Conservation (phyloP, 495 filamentous ascomycete genomes). For the Tuber melanosporum region DNA sequence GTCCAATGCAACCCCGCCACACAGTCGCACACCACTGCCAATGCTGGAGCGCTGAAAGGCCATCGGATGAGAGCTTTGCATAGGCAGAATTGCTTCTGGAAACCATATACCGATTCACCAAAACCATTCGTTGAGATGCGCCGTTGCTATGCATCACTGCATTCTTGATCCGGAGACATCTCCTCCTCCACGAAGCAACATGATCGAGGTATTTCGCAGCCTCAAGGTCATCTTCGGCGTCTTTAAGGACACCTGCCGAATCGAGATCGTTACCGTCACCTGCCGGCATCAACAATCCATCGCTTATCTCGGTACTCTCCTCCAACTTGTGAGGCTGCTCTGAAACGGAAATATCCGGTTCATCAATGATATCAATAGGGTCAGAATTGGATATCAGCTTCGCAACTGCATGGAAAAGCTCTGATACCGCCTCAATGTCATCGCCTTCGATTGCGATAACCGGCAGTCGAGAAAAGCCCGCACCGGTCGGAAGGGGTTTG, state of each 20-base stretch:
- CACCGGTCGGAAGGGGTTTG: conserved; percentile 32
- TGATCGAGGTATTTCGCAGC: conserved; percentile 30
- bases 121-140: conserved; percentile 46
- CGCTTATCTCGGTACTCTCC: neutral
- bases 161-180: conserved; percentile 33
- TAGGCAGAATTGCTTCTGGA: conserved; percentile 70
- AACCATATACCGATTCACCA: conserved; percentile 49
- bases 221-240: conserved; percentile 23
- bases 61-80: conserved; percentile 61
- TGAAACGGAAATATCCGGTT: conserved; percentile 22
- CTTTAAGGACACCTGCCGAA: conserved; percentile 8
- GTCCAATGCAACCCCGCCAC: conserved; percentile 79
- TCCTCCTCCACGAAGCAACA: conserved; percentile 34
- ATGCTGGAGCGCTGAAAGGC: conserved; percentile 76
- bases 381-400: conserved; percentile 30
- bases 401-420: conserved; percentile 30
- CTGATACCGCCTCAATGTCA: conserved; percentile 27
- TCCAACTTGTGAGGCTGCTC: neutral
- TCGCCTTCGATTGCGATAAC: conserved; percentile 76
- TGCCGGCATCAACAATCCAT: conserved; percentile 19
- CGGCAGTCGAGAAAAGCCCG: conserved; percentile 54
- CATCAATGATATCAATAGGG: conserved; percentile 32
- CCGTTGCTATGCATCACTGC: conserved; percentile 16
- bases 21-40: conserved; percentile 98
- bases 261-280: conserved; percentile 3